Percentiles rank a stretch among this genome's conserved stretches.
Conservation (phyloP, 805 yeast genomes). For the Myxozyma geophila region DNA sequence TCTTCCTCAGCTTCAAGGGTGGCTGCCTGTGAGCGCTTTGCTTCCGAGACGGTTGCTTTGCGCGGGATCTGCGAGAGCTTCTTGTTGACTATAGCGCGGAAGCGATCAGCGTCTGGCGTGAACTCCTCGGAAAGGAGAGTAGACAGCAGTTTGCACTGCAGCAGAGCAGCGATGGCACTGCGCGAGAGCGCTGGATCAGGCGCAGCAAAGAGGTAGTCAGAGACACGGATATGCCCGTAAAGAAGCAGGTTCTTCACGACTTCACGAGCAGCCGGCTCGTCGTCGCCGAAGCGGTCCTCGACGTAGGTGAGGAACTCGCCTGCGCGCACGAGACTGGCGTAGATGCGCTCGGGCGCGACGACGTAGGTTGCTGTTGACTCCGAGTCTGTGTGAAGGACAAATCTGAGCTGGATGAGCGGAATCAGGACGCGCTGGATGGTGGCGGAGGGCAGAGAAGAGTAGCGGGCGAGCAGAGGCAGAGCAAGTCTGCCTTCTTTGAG, state of each 20-base stretch:
- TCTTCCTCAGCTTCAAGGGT: constrained; percentile 56
- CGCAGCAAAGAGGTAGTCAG: constrained; percentile 53
- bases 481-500: constrained; percentile 70
- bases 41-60: constrained; percentile 52
- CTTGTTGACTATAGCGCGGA: constrained; percentile 33
- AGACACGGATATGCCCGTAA: constrained; percentile 65
- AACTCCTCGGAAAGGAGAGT: constrained; percentile 52
- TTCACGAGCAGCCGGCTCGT: constrained; percentile 53
- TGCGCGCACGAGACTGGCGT: constrained; percentile 63
- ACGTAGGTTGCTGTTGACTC: constrained; percentile 8
- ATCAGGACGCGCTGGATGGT: constrained; percentile 70
- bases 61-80: constrained; percentile 31
- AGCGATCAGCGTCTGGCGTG: constrained; percentile 43
- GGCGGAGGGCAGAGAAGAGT: constrained; percentile 54
- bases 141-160: constrained; percentile 56
- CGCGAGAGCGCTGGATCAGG: constrained; percentile 35
- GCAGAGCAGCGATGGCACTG: constrained; percentile 51
- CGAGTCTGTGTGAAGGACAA: constrained; percentile 65
- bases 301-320: constrained; percentile 72
- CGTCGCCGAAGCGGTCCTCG: constrained; percentile 45
- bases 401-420: constrained; percentile 75
- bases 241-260: constrained; percentile 71
- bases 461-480: constrained; percentile 56
- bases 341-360: constrained; percentile 41
- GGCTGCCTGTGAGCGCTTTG: constrained; percentile 63